Evolutionary conservation across 1,284 basidiomycete genomes (phyloP), one percentile per base, ranked within the genome.

Genomic region (Microbotryomycetes sp.): DNA sequence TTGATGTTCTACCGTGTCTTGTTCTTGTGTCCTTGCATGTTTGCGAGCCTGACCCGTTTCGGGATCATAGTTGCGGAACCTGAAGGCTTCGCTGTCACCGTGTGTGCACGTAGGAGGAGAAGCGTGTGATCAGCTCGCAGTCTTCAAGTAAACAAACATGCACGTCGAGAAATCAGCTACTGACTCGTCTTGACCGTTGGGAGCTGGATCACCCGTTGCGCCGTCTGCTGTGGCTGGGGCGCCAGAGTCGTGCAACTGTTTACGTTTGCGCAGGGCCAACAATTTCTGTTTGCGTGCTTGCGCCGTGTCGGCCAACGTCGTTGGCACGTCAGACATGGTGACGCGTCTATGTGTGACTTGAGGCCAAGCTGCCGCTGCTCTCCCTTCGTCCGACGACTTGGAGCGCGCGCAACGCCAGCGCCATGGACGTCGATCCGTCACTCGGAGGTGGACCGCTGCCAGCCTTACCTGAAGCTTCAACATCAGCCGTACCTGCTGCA

Each of bases 281-380:
- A 97, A 80, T 63, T 92, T 86, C 57, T 85, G 84, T 75, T 93
- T 94, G 54, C 92, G 83, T n/a, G 85, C 85, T 67, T 90, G 87
- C 9, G 88, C 85, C 7, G 85, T 86, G 67, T 87, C 87, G 36
- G 36, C 19, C 36, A 42, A 42, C 36, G 36, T 42, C 12, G 36
- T 42, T 12, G 49, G 49, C 49, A 50, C 49, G 12, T 50, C 49
- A 28, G 22, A 50, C 49, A 50, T 28, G 12, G 9, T 28, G n/a
- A 22, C 49, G n/a, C 22, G n/a, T 22, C 9, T 50, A 22, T 22
- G 49, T 28, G 49, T 50, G 49, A 9, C n/a, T n/a, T n/a, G n/a
- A n/a, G n/a, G n/a, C n/a, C n/a, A n/a, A n/a, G n/a, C n/a, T n/a
- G n/a, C n/a, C n/a, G n/a, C n/a, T n/a, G n/a, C n/a, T n/a, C n/a